A percentile compares a stretch with the other conserved stretches of the same genome.
Conservation (phyloP, 345 rosid species). For the Excoecaria cochinchinensis region DNA sequence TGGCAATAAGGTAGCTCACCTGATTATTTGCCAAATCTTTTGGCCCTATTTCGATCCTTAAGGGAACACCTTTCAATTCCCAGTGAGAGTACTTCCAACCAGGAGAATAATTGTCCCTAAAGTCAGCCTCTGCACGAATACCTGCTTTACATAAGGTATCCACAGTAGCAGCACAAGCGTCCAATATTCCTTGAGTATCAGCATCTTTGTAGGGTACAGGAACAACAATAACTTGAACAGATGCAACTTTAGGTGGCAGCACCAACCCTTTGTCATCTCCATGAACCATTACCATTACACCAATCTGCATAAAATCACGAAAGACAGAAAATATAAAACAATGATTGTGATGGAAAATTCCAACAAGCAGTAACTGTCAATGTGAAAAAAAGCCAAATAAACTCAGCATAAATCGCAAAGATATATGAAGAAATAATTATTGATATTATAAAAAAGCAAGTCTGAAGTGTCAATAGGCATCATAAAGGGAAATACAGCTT, state of each 20-base stretch:
- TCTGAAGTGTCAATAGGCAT: background rate
- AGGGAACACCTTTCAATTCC: constrained; percentile 98
- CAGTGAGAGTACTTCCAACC: constrained; percentile 98
- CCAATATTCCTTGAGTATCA: constrained; percentile 69
- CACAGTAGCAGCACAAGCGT: constrained; percentile 80
- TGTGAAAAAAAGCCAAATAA: too few species aligned
- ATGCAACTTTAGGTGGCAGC: constrained; percentile 89
- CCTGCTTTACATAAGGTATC: constrained; percentile 66
- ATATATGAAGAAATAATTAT: background rate
- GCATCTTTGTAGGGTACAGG: constrained; percentile 98
- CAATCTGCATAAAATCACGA: constrained; percentile 50
- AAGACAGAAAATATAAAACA: background rate
- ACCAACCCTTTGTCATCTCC: constrained; percentile 88
- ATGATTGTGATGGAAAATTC: background rate
- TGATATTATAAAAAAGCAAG: background rate
- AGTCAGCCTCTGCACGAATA: constrained; percentile 71
- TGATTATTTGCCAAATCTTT: constrained; percentile 78
- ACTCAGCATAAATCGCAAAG: background rate
- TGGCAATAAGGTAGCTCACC: constrained; percentile 35
- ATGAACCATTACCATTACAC: constrained; percentile 98
- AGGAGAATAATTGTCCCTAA: constrained; percentile 89
- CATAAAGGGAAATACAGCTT: background rate
- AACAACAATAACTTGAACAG: constrained; percentile 78
- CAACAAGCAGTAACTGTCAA: background rate
- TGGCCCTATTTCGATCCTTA: constrained; percentile 96